phyloP scores from a whole-genome alignment of 2,329 filamentous ascomycete genomes.

The Paecilomyces sp. region DNA sequence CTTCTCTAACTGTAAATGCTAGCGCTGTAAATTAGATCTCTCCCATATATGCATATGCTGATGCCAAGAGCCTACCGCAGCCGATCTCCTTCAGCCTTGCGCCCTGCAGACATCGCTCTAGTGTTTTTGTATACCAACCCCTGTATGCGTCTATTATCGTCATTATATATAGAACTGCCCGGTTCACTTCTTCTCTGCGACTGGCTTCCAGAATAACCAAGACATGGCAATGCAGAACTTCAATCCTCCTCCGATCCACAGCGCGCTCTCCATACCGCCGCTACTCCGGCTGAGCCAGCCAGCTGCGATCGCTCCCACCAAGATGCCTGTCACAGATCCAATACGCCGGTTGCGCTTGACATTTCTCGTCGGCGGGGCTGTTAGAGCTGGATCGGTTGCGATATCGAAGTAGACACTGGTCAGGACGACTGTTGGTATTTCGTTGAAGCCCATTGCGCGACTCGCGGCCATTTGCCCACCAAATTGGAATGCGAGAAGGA shows the following conservation, averaged over 20 bases:
- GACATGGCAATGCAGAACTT: constrained; percentile 29
- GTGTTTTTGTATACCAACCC: neutral
- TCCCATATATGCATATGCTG: neutral
- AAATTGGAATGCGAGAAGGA: constrained; percentile 38
- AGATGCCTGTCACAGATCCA: constrained; percentile 28
- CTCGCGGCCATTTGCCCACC: constrained; percentile 38
- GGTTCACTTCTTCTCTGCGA: neutral
- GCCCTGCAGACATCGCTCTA: neutral
- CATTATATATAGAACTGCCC: neutral
- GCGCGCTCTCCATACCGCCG: constrained; percentile 35
- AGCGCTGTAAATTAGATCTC: neutral
- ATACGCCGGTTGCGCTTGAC: constrained; percentile 31
- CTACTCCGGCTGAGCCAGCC: constrained; percentile 36
- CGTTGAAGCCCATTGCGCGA: constrained; percentile 33
- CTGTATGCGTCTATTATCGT: neutral
- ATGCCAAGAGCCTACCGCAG: neutral
- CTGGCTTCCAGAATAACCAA: constrained; percentile 32
- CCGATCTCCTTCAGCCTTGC: neutral
- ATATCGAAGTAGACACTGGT: constrained; percentile 42
- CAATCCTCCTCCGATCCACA: constrained; percentile 36
- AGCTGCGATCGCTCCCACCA: constrained; percentile 34
- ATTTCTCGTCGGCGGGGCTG: constrained; percentile 26
- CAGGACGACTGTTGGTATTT: constrained; percentile 40
- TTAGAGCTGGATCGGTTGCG: constrained; percentile 32
- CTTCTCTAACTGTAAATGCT: neutral